Base-by-base conservation (phyloP, 768 basidiomycete species). In the Termitomyces sp. region DNA sequence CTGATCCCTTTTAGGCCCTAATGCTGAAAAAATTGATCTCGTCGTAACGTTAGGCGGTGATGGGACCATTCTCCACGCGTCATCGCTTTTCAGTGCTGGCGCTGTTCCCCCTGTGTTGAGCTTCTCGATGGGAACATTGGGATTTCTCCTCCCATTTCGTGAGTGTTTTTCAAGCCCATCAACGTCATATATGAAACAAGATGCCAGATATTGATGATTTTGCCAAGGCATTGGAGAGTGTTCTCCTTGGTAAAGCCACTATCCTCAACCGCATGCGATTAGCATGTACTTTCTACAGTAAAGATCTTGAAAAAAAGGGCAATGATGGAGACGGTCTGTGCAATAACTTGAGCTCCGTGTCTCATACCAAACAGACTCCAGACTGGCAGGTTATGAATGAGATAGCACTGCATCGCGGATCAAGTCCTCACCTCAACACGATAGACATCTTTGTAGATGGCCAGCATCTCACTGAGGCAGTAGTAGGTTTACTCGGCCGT, bases 311-410 rank as follows among this genome's bases (percentile, higher is more conserved):
- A 33, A 81, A 81, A 61, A 85, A 87, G 59, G 78, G 77, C 29
- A 75, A 77, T 41, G 81, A 83, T 57, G 77, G 75, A 24, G 81
- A 87, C 65, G 86, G 88, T 88, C 39, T 20, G 77, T 70, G 28
- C n/a, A 29, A 12, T 15, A 29, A 51, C 29, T 26, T 44, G 20
- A 18, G 44, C n/a, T 45, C 10, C 18, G 5, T 39, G 36, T 54
- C 33, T n/a, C 51, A 44, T 33, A 18, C 50, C 66, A 57, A 56
- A 16, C 33, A 54, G 12, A 39, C n/a, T 24, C 20, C 60, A 89
- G 94, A 88, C 62, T 94, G 91, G 88, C 94, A 96, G 70, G 95
- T 96, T 37, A 95, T 98, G 93, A 98, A 98, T 67, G 95, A 98
- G 71, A 85, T 98, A 57, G 87, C 92, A 3, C 76, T 98, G 36